Evolutionary conservation across 2,329 filamentous ascomycete species (phyloP).

Genomic region (Alternaria gansuensis): DNA sequence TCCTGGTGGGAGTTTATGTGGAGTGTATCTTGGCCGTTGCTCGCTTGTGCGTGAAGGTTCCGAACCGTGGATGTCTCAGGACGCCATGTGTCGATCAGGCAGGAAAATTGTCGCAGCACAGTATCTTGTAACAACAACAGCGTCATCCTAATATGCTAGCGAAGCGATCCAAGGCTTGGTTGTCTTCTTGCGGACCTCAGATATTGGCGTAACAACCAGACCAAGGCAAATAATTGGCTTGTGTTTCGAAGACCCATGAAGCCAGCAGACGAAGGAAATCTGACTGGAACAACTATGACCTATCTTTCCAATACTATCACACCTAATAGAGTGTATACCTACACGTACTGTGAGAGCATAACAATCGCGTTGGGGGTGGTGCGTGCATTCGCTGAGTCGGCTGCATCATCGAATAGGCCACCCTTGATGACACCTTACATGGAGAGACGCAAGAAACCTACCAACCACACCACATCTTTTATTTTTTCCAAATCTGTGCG

Average conservation of each 20-base stretch:
- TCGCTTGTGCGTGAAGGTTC: constrained; percentile 1
- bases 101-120: constrained; percentile 19
- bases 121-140: constrained; percentile 22
- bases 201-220: not conserved
- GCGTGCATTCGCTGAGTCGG: not conserved
- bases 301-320: not conserved
- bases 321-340: not conserved
- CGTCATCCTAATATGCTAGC: not conserved
- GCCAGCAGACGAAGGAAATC: not conserved
- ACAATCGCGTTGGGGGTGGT: not conserved
- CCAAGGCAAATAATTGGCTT: no score
- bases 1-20: not conserved
- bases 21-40: not conserved
- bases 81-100: constrained; percentile 15
- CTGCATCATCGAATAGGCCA: not conserved
- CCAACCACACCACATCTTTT: not conserved
- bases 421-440: not conserved
- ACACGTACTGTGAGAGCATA: not conserved
- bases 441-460: not conserved
- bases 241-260: not conserved
- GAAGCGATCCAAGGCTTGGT: not conserved
- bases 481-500: not conserved
- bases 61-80: constrained; percentile 30
- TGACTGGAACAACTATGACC: not conserved
- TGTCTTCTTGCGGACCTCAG: not conserved